These are phyloP conservation scores for Trametes villosa DNA, from an alignment of 768 basidiomycete species.

Conservation along the genomic window DNA sequence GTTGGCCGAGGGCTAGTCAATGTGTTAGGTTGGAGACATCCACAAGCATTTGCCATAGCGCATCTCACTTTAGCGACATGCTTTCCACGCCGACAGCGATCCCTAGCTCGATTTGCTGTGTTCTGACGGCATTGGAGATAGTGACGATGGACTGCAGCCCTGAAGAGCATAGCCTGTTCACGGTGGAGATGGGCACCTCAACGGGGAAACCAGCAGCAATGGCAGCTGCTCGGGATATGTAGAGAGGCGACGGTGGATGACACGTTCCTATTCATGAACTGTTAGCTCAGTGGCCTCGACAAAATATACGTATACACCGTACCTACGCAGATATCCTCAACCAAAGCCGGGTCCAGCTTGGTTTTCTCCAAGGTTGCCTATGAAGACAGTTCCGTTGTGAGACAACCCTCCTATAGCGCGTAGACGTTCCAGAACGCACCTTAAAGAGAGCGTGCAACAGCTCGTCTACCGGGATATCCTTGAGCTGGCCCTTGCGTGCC, in stretches of 20 bases:
- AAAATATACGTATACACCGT: conserved; percentile 25
- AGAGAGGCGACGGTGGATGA: conserved; percentile 81
- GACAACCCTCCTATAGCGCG: neutral
- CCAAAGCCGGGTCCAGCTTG: conserved; percentile 66
- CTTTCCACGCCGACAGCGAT: conserved; percentile 84
- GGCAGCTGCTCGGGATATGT: conserved; percentile 84
- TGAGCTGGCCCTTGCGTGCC: conserved; percentile 91
- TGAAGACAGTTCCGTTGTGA: neutral
- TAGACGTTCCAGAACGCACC: conserved; percentile 42
- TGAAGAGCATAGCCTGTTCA: conserved; percentile 94
- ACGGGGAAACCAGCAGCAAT: conserved; percentile 89
- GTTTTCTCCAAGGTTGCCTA: conserved; percentile 72
- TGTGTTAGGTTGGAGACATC: conserved; percentile 15
- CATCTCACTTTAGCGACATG: conserved; percentile 72
- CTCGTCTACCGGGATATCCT: conserved; percentile 87
- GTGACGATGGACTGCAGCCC: conserved; percentile 92
- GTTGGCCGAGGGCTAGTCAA: conserved; percentile 68
- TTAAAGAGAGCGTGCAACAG: conserved; percentile 82
- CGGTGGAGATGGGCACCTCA: conserved; percentile 83
- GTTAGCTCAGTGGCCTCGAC: neutral
- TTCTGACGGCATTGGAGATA: conserved; percentile 85
- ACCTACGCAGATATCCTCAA: conserved; percentile 89
- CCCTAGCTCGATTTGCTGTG: conserved; percentile 85
- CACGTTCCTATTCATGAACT: conserved; percentile 62
- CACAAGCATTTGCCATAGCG: neutral